phyloP scores from a whole-genome alignment of 2,329 filamentous ascomycete species.

The Cytospora chrysosperma region DNA sequence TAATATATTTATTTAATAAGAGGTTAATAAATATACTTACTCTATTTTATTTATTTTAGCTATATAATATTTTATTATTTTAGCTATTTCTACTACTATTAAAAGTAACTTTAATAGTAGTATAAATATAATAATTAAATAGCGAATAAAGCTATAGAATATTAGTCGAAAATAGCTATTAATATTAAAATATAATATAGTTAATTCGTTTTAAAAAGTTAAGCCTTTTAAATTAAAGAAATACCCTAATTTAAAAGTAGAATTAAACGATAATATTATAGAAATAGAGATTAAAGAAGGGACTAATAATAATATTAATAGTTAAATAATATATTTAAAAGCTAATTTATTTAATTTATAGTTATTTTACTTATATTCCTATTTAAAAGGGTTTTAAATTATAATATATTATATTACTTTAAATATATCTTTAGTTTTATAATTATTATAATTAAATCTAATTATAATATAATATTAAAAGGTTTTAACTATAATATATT shows the following conservation, averaged over 20 bases:
- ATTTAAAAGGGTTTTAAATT: too few relatives aligned
- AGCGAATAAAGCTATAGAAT: background rate
- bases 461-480: too few relatives aligned
- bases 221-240: background rate
- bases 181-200: background rate
- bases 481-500: too few relatives aligned
- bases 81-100: background rate
- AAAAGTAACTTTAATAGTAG: background rate
- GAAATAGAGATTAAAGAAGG: background rate
- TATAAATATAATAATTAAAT: background rate
- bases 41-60: background rate
- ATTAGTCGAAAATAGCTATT: background rate
- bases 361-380: too few relatives aligned
- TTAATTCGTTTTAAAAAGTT: background rate
- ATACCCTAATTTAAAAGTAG: background rate
- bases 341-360: background rate
- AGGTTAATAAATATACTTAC: background rate
- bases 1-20: background rate
- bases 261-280: background rate
- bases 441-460: too few relatives aligned
- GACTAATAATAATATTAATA: background rate
- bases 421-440: too few relatives aligned
- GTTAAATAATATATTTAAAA: background rate
- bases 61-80: background rate
- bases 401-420: too few relatives aligned